Base-by-base conservation (phyloP, 257 asterid species). In the Anisodus tanguticus region DNA sequence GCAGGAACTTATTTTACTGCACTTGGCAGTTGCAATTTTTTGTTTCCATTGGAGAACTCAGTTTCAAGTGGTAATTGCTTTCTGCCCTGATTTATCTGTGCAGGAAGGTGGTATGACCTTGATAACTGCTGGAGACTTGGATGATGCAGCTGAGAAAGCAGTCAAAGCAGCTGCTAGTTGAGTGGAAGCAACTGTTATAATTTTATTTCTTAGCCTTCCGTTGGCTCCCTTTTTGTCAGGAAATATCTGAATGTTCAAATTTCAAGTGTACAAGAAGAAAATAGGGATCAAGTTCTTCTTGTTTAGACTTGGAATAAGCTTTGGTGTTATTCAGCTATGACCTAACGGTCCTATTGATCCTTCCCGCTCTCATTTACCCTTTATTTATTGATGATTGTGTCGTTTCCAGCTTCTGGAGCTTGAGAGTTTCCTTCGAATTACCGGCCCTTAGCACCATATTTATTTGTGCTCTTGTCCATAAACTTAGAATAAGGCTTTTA, bases 371-470 rank as follows among this genome's bases (percentile, higher is more conserved):
- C 6, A 63, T 26, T 63, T 63, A 10, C 41, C 41, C 16, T 63
- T 63, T 63, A 2, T 3, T 63, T 63, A 9, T 63, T 63, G 17
- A 10, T 9, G 70, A 9, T 22, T 22, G 66, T 59, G 39, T 9
- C 22, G 41, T 63, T 63, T 31, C 69, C 70, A 63, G 68, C 68
- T 62, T 60, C 35, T 62, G 68, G 68, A 62, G 9, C 70, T 22
- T 63, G 70, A 19, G 68, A 26, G 70, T 63, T 19, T 26, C 70
- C 70, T 26, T 8, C 6, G 1, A 60, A 19, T 8, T 19, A n/a
- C 67, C 8, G 35, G 67, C 67, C 35, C 37, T 22, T 22, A 4
- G 8, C 37, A 22, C 41, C 70, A 26, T 63, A 63, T 26, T 22
- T 63, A 4, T 9, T 63, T 26, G 70, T 63, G 70, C 16, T 59